These are phyloP conservation scores for Boeremia lycopersici DNA, from an alignment of 2,329 filamentous ascomycete species.

Conservation along the genomic window DNA sequence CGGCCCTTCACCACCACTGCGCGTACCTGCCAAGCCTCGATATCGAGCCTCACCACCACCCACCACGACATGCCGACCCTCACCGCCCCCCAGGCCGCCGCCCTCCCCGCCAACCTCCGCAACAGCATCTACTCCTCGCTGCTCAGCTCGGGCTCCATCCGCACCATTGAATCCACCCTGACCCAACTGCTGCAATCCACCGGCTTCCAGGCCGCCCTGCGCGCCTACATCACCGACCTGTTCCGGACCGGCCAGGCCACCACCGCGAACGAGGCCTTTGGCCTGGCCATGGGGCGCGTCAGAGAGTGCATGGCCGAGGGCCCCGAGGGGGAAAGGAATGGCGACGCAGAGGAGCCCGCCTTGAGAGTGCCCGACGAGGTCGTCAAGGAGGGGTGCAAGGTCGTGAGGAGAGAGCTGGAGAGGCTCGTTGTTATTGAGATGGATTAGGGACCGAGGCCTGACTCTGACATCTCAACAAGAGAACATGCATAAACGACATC, in stretches of 20 bases:
- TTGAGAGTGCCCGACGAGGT: constrained; percentile 56
- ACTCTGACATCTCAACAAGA: no score
- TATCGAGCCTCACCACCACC: not conserved
- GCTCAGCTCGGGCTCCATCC: constrained; percentile 56
- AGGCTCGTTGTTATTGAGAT: constrained; percentile 52
- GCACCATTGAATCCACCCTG: constrained; percentile 61
- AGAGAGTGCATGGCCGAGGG: constrained; percentile 11
- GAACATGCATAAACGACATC: no score
- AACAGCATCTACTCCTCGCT: constrained; percentile 54
- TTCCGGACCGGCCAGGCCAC: constrained; percentile 63
- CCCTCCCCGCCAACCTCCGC: constrained; percentile 48
- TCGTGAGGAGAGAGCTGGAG: constrained; percentile 59
- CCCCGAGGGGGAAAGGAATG: constrained; percentile 18
- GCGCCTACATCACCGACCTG: constrained; percentile 60
- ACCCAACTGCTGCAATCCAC: constrained; percentile 60
- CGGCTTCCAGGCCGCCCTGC: constrained; percentile 65
- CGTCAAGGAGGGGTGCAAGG: constrained; percentile 57
- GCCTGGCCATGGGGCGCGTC: constrained; percentile 54
- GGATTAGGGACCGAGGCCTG: not conserved
- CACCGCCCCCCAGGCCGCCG: constrained; percentile 46
- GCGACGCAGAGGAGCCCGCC: constrained; percentile 29
- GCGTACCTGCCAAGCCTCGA: no score
- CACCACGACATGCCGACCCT: constrained; percentile 17
- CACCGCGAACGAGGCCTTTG: constrained; percentile 62
- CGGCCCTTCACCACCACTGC: no score